Evolutionary conservation across 495 filamentous ascomycete genomes (phyloP), one percentile per base, ranked within the genome.

Genomic region (Usnea hakonensis): DNA sequence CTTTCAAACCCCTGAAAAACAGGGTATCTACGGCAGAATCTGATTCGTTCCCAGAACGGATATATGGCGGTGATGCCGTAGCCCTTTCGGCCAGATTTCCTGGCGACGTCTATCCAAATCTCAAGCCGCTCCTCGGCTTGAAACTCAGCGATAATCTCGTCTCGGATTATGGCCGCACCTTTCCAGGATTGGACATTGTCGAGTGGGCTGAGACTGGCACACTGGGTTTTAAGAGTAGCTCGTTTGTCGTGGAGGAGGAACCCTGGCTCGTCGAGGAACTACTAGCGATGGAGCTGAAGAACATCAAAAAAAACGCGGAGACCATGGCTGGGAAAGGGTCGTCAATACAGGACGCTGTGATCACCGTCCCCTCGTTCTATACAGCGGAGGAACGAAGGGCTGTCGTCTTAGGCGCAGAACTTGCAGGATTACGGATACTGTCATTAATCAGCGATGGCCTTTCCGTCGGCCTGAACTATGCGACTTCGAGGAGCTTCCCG

Each of bases 221-320:
- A 2, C 85, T 88, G 59, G 84, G 84, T 35, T 86, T 97, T 70
- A 85, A 86, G 74, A 95, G 90, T 74, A 79, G 81, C 63, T 82
- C 83, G 52, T 87, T 95, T 57, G 80, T 82, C 0, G 74, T 78
- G 19, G 81, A 80, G 19, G 78, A 87, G 63, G 84, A 87, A 61
- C 81, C 86, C 30, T 97, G 91, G 76, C 75, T 86, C 64, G 85
- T 97, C 6, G 95, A 98, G 77, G 94, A 98, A 78, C 79, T 98
- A 68, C 71, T 98, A 74, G 92, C 95, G 50, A 98, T 98, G 94
- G 87, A 97, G 77, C 78, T 98, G 65, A 87, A 91, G 78, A 90
- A 88, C 69, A 84, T 97, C 62, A 87, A 87, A 71, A 79, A 79
- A 60, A 97, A 97, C 68, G 94, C 94, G 9, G 89, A 96, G 75